Base-by-base conservation (phyloP, 2,329 filamentous ascomycete genomes). In the Bimuria novae-zelandiae region DNA sequence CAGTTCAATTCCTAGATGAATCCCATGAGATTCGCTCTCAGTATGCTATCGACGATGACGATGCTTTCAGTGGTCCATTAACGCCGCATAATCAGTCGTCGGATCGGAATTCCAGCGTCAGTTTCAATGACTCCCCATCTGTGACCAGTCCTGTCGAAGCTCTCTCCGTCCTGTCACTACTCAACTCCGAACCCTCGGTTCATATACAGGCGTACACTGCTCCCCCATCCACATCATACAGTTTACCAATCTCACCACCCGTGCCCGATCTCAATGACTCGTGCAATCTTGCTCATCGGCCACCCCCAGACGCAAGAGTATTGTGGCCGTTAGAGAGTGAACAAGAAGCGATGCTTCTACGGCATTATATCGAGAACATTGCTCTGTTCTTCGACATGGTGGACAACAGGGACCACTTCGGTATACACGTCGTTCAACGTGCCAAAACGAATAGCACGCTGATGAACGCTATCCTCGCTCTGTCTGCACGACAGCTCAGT, bases 401-500 rank as follows among this genome's bases (percentile, higher is more conserved):
- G 8, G 70, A 72, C 33, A 64, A 62, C 19, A 57, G 62, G 51
- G 62, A 64, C 25, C 70, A 73, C 36, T 74, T 74, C 49, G 60
- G 63, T 4, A 63, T 65, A 12, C 65, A 73, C 44, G 67, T 74
- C 10, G 70, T 72, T 3, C 70, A 73, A 22, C 60, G 65, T 47
- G 70, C 71, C 12, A 71, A 71, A 54, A 68, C 68, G 21, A 73
- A 73, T 46, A 72, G 67, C 43, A 74, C 73, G 4, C 45, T 77
- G 14, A 75, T 76, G 65, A 76, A 77, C 37, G 75, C 75, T 21
- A 72, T 77, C 22, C 60, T 77, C 44, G 75, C 75, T 17, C 55
- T 77, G 25, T 76, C 75, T 19, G 75, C 75, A 16, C 73, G 74
- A 23, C 75, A 77, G 51, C 60, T 77, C 12, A 76, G 75, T 52